phyloP scores from a whole-genome alignment of 257 asterid genomes.

The Nicotiana otophora region DNA sequence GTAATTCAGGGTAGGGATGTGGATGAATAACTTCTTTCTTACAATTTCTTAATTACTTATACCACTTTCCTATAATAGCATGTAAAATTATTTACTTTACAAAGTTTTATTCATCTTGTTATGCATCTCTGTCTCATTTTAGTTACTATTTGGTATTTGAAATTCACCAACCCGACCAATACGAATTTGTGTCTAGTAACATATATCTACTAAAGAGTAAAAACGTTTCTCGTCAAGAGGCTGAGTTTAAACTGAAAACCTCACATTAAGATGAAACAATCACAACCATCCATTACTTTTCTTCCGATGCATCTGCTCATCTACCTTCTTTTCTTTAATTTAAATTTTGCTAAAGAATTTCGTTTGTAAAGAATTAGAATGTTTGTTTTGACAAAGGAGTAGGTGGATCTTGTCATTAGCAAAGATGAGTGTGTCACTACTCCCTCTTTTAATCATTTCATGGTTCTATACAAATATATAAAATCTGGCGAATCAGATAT shows the following conservation, averaged over 20 bases:
- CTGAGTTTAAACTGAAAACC: background rate
- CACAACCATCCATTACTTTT: background rate
- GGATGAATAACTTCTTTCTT: background rate
- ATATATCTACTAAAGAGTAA: background rate
- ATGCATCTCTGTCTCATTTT: background rate
- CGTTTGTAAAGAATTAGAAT: background rate
- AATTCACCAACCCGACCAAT: too few species aligned
- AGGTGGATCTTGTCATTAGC: background rate
- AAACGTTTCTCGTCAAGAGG: background rate
- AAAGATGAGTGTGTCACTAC: background rate
- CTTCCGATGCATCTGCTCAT: background rate
- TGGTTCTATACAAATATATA: background rate
- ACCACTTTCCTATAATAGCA: background rate
- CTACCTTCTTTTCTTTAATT: background rate
- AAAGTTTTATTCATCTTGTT: background rate
- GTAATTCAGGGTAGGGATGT: background rate
- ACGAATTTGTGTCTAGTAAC: too few species aligned
- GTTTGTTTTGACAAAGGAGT: background rate
- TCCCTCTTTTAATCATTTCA: background rate
- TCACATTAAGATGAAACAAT: background rate
- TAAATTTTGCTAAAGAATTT: background rate
- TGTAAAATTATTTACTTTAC: background rate
- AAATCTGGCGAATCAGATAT: background rate
- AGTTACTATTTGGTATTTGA: background rate
- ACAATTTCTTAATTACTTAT: background rate